phyloP scores from a whole-genome alignment of 2,329 filamentous ascomycete genomes.

The Phaeosphaeriaceae sp. region DNA sequence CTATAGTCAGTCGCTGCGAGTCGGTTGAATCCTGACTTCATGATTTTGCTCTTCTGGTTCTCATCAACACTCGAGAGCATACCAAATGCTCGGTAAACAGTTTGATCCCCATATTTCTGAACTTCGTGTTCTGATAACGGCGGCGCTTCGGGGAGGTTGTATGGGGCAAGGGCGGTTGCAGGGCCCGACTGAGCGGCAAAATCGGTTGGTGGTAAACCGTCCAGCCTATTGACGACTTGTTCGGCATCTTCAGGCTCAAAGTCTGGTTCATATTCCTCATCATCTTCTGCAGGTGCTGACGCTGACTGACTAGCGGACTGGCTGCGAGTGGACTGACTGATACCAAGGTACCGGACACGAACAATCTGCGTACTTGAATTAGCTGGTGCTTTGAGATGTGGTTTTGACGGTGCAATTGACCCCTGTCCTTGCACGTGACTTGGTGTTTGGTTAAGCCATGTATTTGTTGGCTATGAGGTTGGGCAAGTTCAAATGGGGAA shows the following conservation, averaged over 20 bases:
- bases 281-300: slow-evolving; percentile 66
- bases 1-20: slow-evolving; percentile 85
- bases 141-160: slow-evolving; percentile 79
- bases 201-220: slow-evolving; percentile 68
- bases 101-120: slow-evolving; percentile 74
- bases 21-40: slow-evolving; percentile 75
- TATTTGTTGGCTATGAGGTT: not conserved
- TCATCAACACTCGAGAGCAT: slow-evolving; percentile 78
- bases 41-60: slow-evolving; percentile 57
- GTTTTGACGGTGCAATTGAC: not conserved
- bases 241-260: slow-evolving; percentile 80
- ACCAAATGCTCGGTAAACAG: slow-evolving; percentile 77
- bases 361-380: slow-evolving; percentile 43
- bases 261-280: slow-evolving; percentile 93
- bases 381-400: slow-evolving; percentile 12
- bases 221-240: slow-evolving; percentile 78
- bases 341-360: slow-evolving; percentile 49
- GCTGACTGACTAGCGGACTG: slow-evolving; percentile 53
- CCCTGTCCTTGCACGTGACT: slow-evolving; percentile 10
- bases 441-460: not conserved
- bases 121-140: slow-evolving; percentile 74
- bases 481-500: not conserved
- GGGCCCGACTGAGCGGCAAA: slow-evolving; percentile 51
- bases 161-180: slow-evolving; percentile 65
- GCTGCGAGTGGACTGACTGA: slow-evolving; percentile 50